Conservation (phyloP, 2,329 filamentous ascomycete species). For the Exophiala lecanii-corni region DNA sequence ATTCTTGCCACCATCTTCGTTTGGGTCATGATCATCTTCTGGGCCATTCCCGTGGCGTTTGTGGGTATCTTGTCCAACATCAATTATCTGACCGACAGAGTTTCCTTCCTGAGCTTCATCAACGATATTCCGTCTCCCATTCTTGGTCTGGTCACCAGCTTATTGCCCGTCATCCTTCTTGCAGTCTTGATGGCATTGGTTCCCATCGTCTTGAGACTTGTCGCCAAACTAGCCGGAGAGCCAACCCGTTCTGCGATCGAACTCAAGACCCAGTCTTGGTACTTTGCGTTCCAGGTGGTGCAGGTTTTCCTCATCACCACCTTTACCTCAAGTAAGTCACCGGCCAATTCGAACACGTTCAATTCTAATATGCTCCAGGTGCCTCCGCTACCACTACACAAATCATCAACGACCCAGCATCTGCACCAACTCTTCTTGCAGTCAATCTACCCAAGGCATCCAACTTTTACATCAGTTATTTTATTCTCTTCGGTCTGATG, state of each 20-base stretch:
- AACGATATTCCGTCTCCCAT: constrained; percentile 63
- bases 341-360: background rate
- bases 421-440: constrained; percentile 63
- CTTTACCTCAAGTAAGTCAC: constrained; percentile 54
- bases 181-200: constrained; percentile 83
- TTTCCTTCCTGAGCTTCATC: constrained; percentile 68
- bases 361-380: constrained; percentile 42
- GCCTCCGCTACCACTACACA: constrained; percentile 66
- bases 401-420: constrained; percentile 61
- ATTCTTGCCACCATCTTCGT: constrained; percentile 67
- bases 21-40: constrained; percentile 77
- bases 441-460: constrained; percentile 75
- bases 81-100: constrained; percentile 51
- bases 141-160: constrained; percentile 75
- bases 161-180: constrained; percentile 74
- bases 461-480: constrained; percentile 95
- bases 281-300: constrained; percentile 68
- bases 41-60: constrained; percentile 68
- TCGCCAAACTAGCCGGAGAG: constrained; percentile 73
- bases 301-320: constrained; percentile 90
- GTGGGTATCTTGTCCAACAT: constrained; percentile 89
- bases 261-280: constrained; percentile 82
- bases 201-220: constrained; percentile 72
- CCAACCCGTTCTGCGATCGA: constrained; percentile 77
- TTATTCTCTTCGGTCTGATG: constrained; percentile 77